Conservation (phyloP, 768 basidiomycete genomes). For the Mycena latifolia region DNA sequence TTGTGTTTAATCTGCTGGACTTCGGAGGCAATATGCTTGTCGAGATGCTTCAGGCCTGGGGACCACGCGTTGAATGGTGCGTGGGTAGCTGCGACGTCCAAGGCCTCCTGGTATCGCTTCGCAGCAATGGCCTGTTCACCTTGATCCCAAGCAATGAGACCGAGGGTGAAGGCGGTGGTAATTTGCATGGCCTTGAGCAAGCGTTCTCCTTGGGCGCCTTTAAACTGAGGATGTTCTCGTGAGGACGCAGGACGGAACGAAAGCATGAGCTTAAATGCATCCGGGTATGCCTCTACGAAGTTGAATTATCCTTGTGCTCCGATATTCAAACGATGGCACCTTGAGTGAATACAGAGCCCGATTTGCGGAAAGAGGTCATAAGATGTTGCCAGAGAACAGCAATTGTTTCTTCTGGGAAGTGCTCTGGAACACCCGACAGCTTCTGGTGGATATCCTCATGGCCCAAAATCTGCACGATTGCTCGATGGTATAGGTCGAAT, state of each 20-base stretch:
- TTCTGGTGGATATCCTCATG: neutral
- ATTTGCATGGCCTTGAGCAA: constrained; percentile 49
- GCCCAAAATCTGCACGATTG: neutral
- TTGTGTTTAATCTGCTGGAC: constrained; percentile 41
- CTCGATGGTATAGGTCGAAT: neutral
- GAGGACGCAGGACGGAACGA: constrained; percentile 41
- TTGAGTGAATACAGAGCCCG: constrained; percentile 20
- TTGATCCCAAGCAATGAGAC: constrained; percentile 47
- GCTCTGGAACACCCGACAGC: constrained; percentile 27
- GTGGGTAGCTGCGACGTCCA: constrained; percentile 45
- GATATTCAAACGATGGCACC: neutral
- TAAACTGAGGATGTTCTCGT: constrained; percentile 38
- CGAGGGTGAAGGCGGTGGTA: constrained; percentile 44
- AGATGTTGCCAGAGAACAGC: constrained; percentile 45
- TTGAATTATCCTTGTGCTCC: neutral
- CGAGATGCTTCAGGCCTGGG: constrained; percentile 37
- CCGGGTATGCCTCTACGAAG: constrained; percentile 39
- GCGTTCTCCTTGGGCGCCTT: constrained; percentile 39
- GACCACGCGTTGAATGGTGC: constrained; percentile 33
- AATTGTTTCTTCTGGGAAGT: constrained; percentile 41
- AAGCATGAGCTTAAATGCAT: constrained; percentile 45
- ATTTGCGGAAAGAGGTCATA: constrained; percentile 42
- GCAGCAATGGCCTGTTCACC: constrained; percentile 47
- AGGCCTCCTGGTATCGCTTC: constrained; percentile 46
- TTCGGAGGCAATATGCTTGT: constrained; percentile 41